Conservation (phyloP, 345 rosid species). For the Melastoma malabathricum region DNA sequence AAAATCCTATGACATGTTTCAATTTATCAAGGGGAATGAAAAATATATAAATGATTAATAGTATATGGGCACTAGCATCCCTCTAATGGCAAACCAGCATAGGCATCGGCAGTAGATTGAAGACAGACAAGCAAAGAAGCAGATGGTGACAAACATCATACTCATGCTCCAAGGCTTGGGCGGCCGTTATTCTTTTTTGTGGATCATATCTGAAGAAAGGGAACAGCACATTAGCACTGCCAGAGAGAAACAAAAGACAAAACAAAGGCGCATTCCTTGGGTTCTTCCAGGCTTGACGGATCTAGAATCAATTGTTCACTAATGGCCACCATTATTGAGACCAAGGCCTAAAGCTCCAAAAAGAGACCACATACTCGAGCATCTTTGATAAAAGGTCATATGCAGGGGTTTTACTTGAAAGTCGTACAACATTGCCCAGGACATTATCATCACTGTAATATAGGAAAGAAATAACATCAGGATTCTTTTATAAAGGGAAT, state of each 20-base stretch:
- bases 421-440: constrained; percentile 63
- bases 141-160: constrained; percentile 12
- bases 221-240: neutral
- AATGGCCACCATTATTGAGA: neutral
- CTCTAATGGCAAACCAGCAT: neutral
- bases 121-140: neutral
- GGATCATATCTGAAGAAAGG: constrained; percentile 50
- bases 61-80: too few species aligned
- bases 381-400: constrained; percentile 82
- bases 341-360: neutral
- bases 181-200: constrained; percentile 77
- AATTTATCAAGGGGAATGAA: too few species aligned
- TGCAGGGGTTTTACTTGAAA: constrained; percentile 44
- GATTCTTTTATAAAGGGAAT: neutral
- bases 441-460: constrained; percentile 34
- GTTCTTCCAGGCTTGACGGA: too few species aligned
- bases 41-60: too few species aligned
- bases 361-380: constrained; percentile 38
- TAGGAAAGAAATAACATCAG: neutral
- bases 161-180: constrained; percentile 94
- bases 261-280: neutral
- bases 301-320: neutral
- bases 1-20: too few species aligned
- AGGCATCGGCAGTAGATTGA: neutral
- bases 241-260: neutral